These are phyloP conservation scores for Ophiostoma sp. DNA, from an alignment of 2,329 filamentous ascomycete genomes.

Conservation along the genomic window DNA sequence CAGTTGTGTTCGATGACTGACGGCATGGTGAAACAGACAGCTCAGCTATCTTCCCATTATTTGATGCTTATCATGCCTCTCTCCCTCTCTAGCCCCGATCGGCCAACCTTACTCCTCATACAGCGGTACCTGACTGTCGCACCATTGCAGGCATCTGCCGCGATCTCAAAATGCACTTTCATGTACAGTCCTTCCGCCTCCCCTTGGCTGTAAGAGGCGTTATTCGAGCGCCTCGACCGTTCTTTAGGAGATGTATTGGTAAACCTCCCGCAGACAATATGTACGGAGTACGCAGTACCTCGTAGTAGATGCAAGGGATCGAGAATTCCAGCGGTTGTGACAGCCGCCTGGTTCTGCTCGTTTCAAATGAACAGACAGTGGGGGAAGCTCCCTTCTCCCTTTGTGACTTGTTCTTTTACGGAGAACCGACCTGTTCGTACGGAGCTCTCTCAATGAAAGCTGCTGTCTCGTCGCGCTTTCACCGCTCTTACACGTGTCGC, in stretches of 20 bases:
- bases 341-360: neutral
- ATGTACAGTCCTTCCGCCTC: neutral
- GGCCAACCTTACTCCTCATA: neutral
- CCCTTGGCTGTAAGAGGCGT: too few relatives aligned
- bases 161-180: neutral
- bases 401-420: neutral
- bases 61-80: too few relatives aligned
- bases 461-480: neutral
- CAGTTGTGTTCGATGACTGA: too few relatives aligned
- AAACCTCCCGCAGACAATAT: too few relatives aligned
- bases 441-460: too few relatives aligned
- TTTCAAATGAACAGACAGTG: neutral
- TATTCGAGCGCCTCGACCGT: too few relatives aligned
- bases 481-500: slow-evolving; percentile 4
- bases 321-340: neutral
- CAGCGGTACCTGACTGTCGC: slow-evolving; percentile 5
- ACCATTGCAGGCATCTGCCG: slow-evolving; percentile 11
- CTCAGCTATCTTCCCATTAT: too few relatives aligned
- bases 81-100: neutral
- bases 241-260: too few relatives aligned
- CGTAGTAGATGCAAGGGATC: neutral
- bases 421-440: too few relatives aligned
- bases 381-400: neutral
- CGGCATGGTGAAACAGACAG: too few relatives aligned
- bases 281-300: too few relatives aligned